phyloP scores from a whole-genome alignment of 2,329 filamentous ascomycete genomes.

The Cryoendolithus antarcticus region DNA sequence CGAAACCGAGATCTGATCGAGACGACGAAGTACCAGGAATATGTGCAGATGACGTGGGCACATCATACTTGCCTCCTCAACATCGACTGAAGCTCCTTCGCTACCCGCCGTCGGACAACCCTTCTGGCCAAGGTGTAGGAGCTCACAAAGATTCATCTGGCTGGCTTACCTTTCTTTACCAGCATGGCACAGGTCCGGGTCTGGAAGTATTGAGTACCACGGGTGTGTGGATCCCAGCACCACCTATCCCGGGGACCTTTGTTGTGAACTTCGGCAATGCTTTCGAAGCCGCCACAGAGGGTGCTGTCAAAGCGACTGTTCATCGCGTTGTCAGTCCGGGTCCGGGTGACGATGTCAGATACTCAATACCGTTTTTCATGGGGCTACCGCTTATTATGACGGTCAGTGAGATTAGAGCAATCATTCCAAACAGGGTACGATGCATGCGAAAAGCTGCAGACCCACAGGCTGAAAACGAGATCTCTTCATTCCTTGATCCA shows the following conservation, averaged over 20 bases:
- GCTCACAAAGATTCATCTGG: conserved; percentile 52
- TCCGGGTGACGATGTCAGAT: conserved; percentile 13
- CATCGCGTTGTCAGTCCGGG: conserved; percentile 22
- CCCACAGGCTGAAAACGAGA: too few species aligned
- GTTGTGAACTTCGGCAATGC: conserved; percentile 49
- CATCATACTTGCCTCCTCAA: conserved; percentile 30
- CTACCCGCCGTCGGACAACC: conserved; percentile 32
- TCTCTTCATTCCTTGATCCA: conserved; percentile 18
- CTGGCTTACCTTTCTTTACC: conserved; percentile 53
- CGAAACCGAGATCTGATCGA: conserved; percentile 13
- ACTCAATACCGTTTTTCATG: conserved; percentile 28
- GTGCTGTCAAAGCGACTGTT: conserved; percentile 42
- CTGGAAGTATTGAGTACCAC: conserved; percentile 39
- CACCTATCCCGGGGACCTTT: conserved; percentile 36
- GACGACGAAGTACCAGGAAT: too few species aligned
- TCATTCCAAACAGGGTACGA: conserved; percentile 18
- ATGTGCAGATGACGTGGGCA: too few species aligned
- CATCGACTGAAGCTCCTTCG: conserved; percentile 48
- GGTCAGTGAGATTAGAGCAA: conserved; percentile 29
- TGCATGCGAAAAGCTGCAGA: conserved; percentile 9
- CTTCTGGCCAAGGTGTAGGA: conserved; percentile 41
- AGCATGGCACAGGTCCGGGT: conserved; percentile 42
- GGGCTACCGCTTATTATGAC: conserved; percentile 25
- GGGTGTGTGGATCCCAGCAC: conserved; percentile 40
- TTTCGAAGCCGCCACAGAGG: conserved; percentile 45